Evolutionary conservation across 176 grass and related monocot genomes (phyloP), one percentile per base, ranked within the genome.

Genomic region (Musa schizocarpa): DNA sequence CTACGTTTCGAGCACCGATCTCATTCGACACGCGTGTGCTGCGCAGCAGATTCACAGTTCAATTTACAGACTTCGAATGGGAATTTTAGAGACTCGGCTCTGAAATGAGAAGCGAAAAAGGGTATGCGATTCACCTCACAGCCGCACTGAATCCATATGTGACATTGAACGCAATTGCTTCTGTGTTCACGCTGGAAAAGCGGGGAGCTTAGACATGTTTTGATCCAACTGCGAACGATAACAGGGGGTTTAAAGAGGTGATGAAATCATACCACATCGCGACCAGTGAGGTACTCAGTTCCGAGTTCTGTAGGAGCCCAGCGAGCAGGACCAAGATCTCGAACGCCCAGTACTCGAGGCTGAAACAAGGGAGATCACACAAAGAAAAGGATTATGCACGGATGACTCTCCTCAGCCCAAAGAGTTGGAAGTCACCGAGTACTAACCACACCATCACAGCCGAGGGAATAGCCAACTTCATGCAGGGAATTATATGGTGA

Each of bases 381-480:
- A 6, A 17, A 14, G 0, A 51, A 19, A 63, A 3, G 2, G 9
- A 50, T 22, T 11, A 22, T 8, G 34, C 34, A 6, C 34, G 0
- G 34, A 43, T 43, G 34, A 43, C 34, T 34, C 29, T 4, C 29
- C 3, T 34, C 29, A 0, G 29, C 3, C 25, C 54, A 27, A 54
- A 8, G 52, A 9, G 9, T 7, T 4, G 25, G 25, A 8, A 19
- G 0, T 1, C 3, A 9, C 4, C 66, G 6, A 25, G 16, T 22
- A 85, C 90, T 76, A 11, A 99, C 95, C 95, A 99, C 68, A 99
- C 86, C 95, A 99, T 99, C 72, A 91, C 21, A 67, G 95, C 90
- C 8, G 90, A 99, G 20, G 95, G 90, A 73, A 82, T 63, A 12
- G 95, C 95, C 63, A 99, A 74, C 81, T 84, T 94, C 53, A 99